Percentiles rank a stretch among this genome's conserved stretches.
phyloP scores from a whole-genome alignment of 225 moss, liverwort and hornwort species.

The Sphagnum contortum region DNA sequence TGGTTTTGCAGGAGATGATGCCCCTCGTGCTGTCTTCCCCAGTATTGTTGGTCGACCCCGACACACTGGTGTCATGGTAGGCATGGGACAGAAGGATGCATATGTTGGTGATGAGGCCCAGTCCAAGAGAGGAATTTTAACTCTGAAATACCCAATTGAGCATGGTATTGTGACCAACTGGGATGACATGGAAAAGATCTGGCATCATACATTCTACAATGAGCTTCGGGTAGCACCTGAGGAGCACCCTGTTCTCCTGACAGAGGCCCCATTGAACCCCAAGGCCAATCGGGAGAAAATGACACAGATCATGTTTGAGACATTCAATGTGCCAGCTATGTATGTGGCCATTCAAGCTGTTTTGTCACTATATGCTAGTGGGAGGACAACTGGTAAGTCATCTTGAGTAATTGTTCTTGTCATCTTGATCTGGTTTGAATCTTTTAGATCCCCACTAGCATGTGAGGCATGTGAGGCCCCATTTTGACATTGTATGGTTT shows the following conservation, averaged over 20 bases:
- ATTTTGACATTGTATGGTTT: not conserved
- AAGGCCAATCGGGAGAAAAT: constrained; percentile 68
- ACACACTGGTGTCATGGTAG: constrained; percentile 62
- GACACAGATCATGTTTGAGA: constrained; percentile 69
- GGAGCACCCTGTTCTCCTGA: constrained; percentile 50
- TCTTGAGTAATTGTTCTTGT: no score
- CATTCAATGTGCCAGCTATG: constrained; percentile 54
- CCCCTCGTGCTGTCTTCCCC: constrained; percentile 89
- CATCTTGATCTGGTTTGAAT: no score
- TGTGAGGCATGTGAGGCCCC: no score
- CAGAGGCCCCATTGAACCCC: constrained; percentile 54
- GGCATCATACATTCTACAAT: constrained; percentile 65
- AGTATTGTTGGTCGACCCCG: constrained; percentile 85
- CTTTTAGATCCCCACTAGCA: no score
- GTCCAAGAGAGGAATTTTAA: constrained; percentile 54
- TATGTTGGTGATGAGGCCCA: constrained; percentile 61
- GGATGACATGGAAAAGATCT: constrained; percentile 69
- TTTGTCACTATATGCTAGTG: constrained; percentile 51
- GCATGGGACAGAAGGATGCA: constrained; percentile 61
- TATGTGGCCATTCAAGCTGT: constrained; percentile 61
- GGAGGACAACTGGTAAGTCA: constrained; percentile 49
- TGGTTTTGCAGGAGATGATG: constrained; percentile 92
- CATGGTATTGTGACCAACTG: constrained; percentile 62
- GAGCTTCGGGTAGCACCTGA: constrained; percentile 57
- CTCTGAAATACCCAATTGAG: constrained; percentile 57